A percentile compares a stretch with the other conserved stretches of the same genome.
Evolutionary conservation across 768 basidiomycete species (phyloP).

Genomic region (Gymnopilus junonius): DNA sequence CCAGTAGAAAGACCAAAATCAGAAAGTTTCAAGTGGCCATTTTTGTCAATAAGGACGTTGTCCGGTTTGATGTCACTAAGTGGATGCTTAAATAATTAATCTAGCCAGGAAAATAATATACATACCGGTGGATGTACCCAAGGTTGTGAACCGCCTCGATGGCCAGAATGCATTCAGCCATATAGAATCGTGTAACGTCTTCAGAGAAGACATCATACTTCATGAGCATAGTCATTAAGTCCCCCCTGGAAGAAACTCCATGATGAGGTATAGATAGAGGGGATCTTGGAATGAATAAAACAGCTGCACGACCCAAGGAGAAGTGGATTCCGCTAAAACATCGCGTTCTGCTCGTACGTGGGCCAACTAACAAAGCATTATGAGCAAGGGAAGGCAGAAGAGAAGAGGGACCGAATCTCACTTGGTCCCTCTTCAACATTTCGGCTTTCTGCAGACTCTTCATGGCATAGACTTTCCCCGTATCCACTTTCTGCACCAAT

Average conservation of each 20-base stretch:
- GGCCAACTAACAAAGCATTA: constrained; percentile 65
- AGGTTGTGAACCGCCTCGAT: constrained; percentile 98
- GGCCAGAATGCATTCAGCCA: constrained; percentile 97
- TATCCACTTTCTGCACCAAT: constrained; percentile 95
- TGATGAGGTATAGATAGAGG: constrained; percentile 95
- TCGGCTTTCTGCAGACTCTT: constrained; percentile 98
- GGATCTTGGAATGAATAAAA: constrained; percentile 99
- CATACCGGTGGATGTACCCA: constrained; percentile 98
- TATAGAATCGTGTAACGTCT: constrained; percentile 98
- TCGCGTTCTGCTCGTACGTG: constrained; percentile 98
- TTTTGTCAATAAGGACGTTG: constrained; percentile 97
- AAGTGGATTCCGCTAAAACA: constrained; percentile 94
- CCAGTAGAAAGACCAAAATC: constrained; percentile 99
- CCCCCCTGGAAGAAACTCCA: constrained; percentile 87
- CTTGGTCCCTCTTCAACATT: constrained; percentile 99
- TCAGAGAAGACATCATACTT: constrained; percentile 99
- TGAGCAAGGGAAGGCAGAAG: constrained; percentile 6
- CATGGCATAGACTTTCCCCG: constrained; percentile 99
- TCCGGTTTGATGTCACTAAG: constrained; percentile 97
- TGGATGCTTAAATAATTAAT: neutral
- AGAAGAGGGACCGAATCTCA: constrained; percentile 36
- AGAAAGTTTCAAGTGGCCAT: constrained; percentile 95
- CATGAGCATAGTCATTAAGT: constrained; percentile 99
- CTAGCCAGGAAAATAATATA: neutral
- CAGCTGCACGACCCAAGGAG: constrained; percentile 95